Evolutionary conservation across 2,329 filamentous ascomycete species (phyloP).

Genomic region (Escovopsis sp.): DNA sequence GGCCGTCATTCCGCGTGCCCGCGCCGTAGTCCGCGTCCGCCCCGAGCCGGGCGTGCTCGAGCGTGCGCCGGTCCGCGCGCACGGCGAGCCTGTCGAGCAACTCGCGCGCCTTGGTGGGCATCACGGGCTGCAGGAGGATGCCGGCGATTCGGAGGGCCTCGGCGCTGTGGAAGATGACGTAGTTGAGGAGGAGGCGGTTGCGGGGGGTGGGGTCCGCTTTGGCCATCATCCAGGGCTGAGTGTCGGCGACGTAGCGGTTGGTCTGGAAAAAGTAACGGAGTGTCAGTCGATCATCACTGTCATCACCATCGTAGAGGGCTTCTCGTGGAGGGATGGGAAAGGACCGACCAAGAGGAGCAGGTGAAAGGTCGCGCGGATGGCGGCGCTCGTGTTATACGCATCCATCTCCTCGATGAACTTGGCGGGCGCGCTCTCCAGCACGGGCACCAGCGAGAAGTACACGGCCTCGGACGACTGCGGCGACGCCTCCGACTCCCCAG

Average conservation of each 20-base stretch:
- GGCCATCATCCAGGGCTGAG: conserved; percentile 51
- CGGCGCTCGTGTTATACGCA: conserved; percentile 45
- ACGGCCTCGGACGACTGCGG: not conserved
- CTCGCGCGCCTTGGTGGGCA: conserved; percentile 60
- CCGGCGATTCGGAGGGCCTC: conserved; percentile 67
- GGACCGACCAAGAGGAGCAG: conserved; percentile 40
- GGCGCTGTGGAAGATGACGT: conserved; percentile 51
- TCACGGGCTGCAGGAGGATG: conserved; percentile 81
- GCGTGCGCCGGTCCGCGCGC: conserved; percentile 39
- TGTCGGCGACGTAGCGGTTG: conserved; percentile 36
- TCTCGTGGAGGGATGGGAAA: too few relatives aligned
- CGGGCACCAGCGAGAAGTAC: conserved; percentile 14
- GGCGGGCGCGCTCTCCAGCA: conserved; percentile 8
- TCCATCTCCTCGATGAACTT: conserved; percentile 41
- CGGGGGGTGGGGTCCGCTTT: conserved; percentile 18
- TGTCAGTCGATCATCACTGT: not conserved
- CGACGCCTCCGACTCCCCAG: too few relatives aligned
- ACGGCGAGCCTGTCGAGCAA: conserved; percentile 72
- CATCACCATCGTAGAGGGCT: too few relatives aligned
- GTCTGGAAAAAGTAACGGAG: too few relatives aligned
- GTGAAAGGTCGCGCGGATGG: conserved; percentile 49
- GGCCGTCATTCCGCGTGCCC: conserved; percentile 10
- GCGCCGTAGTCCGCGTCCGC: conserved; percentile 56
- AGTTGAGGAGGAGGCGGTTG: conserved; percentile 30
- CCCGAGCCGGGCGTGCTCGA: conserved; percentile 45